A percentile compares a stretch with the other conserved stretches of the same genome.
Evolutionary conservation across 805 yeast genomes (phyloP).

Genomic region (Metschnikowia borealis): DNA sequence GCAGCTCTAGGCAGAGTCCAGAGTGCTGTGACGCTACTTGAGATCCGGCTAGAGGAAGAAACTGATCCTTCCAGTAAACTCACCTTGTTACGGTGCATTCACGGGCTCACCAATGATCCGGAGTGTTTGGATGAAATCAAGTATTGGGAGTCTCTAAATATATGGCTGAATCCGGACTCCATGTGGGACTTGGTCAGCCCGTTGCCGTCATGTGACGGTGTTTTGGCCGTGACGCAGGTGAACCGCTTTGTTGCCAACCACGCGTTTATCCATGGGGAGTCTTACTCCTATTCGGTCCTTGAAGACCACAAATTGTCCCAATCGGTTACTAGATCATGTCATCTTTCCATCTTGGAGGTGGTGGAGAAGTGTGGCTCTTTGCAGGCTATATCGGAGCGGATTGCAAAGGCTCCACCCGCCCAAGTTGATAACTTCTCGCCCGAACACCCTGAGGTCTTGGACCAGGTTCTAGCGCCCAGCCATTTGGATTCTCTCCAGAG

Average conservation of each 20-base stretch:
- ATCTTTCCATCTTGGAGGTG: background rate
- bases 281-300: constrained; percentile 5
- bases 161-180: background rate
- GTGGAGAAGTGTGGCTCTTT: constrained; percentile 1
- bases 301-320: background rate
- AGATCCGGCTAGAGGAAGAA: constrained; percentile 5
- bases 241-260: background rate
- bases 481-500: background rate
- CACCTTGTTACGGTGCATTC: constrained; percentile 4
- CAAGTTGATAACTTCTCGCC: background rate
- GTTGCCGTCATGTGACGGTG: background rate
- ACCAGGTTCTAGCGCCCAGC: background rate
- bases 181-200: constrained; percentile 1
- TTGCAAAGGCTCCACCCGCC: background rate
- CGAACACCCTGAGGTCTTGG: background rate
- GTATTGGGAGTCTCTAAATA: constrained; percentile 8
- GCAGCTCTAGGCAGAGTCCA: constrained; percentile 10
- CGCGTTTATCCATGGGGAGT: constrained; percentile 6
- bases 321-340: background rate
- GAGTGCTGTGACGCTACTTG: constrained; percentile 9
- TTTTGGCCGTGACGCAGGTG: background rate
- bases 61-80: constrained; percentile 5
- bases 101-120: constrained; percentile 3
- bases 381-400: background rate
- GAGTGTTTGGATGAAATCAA: constrained; percentile 2